Conservation (phyloP, 1,139 yeast genomes). For the Blastobotrys buckinghamii region DNA sequence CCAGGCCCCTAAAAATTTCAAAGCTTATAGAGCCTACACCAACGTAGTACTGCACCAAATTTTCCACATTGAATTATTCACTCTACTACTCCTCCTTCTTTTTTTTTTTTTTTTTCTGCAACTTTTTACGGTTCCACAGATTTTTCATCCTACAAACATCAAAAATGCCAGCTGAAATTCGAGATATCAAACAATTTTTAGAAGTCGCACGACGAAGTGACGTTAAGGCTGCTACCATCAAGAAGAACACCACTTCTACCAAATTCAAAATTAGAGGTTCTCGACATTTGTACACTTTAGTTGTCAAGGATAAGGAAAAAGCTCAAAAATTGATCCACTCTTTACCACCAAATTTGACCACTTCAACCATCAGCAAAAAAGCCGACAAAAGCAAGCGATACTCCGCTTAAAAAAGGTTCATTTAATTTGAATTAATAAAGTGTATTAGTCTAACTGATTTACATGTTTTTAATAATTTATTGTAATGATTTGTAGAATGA, state of each 20-base stretch:
- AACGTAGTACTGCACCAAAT: too few relatives aligned
- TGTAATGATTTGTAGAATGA: neutral
- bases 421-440: neutral
- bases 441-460: neutral
- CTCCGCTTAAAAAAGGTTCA: neutral
- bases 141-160: conserved; percentile 13
- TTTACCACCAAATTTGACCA: conserved; percentile 90
- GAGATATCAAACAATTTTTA: conserved; percentile 96
- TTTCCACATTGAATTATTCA: too few relatives aligned
- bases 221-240: conserved; percentile 89
- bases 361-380: conserved; percentile 40
- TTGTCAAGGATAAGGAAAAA: conserved; percentile 93
- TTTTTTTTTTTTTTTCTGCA: too few relatives aligned
- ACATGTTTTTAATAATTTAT: neutral
- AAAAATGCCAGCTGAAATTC: conserved; percentile 51
- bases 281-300: conserved; percentile 90
- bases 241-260: conserved; percentile 76
- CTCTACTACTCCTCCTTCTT: too few relatives aligned
- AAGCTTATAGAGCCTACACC: too few relatives aligned
- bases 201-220: conserved; percentile 97
- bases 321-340: conserved; percentile 98
- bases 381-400: conserved; percentile 25
- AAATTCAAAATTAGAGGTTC: conserved; percentile 99
- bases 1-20: too few relatives aligned
- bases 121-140: neutral